Conservation (phyloP, 257 asterid species). For the Prunella vulgaris region DNA sequence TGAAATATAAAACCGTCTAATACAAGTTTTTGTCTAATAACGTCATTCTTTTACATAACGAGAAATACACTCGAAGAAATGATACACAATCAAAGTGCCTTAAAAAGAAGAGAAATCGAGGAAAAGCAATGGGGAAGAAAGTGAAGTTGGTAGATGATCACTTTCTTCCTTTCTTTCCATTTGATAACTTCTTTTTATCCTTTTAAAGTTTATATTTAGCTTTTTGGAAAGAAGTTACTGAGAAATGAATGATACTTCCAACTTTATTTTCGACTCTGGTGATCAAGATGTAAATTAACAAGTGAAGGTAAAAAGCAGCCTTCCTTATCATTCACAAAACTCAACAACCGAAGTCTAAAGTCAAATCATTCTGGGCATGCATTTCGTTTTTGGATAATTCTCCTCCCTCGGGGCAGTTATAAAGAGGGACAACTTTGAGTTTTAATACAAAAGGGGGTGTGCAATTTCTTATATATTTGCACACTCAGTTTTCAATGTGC, state of each 20-base stretch:
- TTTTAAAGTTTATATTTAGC: neutral
- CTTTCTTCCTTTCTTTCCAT: neutral
- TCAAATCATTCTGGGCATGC: constrained; percentile 4
- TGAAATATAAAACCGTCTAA: too few species aligned
- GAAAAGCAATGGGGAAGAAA: neutral
- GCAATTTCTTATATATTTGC: too few species aligned
- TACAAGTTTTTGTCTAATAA: too few species aligned
- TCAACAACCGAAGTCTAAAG: neutral
- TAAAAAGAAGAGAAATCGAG: too few species aligned
- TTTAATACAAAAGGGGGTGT: too few species aligned
- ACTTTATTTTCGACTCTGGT: neutral
- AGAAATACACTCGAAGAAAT: too few species aligned
- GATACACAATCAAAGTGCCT: too few species aligned
- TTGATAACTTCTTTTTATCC: neutral
- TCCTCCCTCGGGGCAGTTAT: too few species aligned
- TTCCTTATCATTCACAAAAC: neutral
- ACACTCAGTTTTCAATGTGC: too few species aligned
- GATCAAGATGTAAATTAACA: neutral
- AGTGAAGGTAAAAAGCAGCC: neutral
- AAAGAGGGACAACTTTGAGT: too few species aligned
- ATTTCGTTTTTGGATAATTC: neutral
- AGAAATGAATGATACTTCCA: neutral
- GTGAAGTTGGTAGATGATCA: constrained; percentile 13
- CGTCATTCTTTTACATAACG: too few species aligned
- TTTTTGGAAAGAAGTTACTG: neutral